These are phyloP conservation scores for Cucumis cinereus DNA, from an alignment of 306 rosid genomes.

Conservation along the genomic window DNA sequence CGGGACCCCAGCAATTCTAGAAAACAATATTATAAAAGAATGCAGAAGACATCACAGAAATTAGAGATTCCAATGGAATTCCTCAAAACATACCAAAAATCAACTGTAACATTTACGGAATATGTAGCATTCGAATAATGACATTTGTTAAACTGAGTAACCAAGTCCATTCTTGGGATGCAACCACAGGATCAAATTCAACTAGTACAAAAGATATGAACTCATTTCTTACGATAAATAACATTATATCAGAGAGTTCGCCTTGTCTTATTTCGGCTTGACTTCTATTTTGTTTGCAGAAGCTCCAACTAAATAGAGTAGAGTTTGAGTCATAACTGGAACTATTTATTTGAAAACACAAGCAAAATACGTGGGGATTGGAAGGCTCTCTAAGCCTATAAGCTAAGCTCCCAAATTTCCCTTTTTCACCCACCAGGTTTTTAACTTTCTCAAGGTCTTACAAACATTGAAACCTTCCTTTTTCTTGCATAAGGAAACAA, in stretches of 20 bases:
- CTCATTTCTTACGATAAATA: neutral
- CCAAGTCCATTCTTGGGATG: neutral
- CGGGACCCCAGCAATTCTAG: constrained; percentile 33
- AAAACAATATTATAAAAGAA: constrained; percentile 13
- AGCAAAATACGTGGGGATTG: neutral
- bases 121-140: neutral
- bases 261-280: neutral
- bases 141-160: neutral
- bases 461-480: neutral
- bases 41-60: neutral
- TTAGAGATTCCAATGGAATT: neutral
- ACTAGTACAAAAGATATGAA: neutral
- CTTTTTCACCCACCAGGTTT: neutral
- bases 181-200: neutral
- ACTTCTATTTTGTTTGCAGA: neutral
- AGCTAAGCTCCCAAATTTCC: neutral
- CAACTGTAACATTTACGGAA: neutral
- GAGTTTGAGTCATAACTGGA: neutral
- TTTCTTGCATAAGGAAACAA: neutral
- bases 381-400: neutral
- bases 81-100: neutral
- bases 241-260: neutral
- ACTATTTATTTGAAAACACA: neutral
- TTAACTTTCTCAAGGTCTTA: neutral
- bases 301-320: neutral